Conservation (phyloP, 768 basidiomycete species). For the Phanerochaete sordida region DNA sequence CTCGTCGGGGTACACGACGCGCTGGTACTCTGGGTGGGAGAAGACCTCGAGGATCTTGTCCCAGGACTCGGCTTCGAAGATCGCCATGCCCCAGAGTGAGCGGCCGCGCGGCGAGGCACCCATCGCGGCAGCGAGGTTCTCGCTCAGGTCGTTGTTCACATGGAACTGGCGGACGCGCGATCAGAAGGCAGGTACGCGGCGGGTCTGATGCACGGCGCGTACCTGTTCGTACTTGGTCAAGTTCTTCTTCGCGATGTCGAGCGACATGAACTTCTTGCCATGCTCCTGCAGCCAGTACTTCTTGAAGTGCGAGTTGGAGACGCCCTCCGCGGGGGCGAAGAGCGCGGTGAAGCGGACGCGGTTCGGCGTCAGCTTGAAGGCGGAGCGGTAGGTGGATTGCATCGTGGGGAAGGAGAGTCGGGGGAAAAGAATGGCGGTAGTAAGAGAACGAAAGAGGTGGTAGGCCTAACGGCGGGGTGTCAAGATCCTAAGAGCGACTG, state of each 20-base stretch:
- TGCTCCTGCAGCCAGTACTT: slow-evolving; percentile 29
- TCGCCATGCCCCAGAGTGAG: slow-evolving; percentile 27
- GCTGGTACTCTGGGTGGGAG: slow-evolving; percentile 18
- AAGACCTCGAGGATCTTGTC: slow-evolving; percentile 29
- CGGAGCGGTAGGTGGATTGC: not conserved
- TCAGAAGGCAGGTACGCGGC: not conserved
- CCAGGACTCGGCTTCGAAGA: slow-evolving; percentile 32
- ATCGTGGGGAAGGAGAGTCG: not conserved
- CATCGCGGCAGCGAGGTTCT: slow-evolving; percentile 8
- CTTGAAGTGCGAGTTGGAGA: slow-evolving; percentile 30
- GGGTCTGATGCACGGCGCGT: not conserved
- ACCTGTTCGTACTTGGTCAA: slow-evolving; percentile 35
- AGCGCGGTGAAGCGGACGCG: slow-evolving; percentile 28
- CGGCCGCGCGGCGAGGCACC: slow-evolving; percentile 15
- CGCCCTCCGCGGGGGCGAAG: slow-evolving; percentile 24
- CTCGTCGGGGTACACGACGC: slow-evolving; percentile 17
- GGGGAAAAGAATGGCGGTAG: too few relatives aligned
- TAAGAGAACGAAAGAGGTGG: too few relatives aligned
- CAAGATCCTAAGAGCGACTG: too few relatives aligned
- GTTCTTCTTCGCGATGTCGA: slow-evolving; percentile 31
- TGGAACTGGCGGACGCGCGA: slow-evolving; percentile 14
- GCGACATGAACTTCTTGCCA: slow-evolving; percentile 25
- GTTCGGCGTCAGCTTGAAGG: slow-evolving; percentile 22
- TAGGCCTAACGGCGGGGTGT: too few relatives aligned
- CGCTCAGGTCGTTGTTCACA: slow-evolving; percentile 12